Conservation (phyloP, 768 basidiomycete genomes). For the Amanita pallidorosea region DNA sequence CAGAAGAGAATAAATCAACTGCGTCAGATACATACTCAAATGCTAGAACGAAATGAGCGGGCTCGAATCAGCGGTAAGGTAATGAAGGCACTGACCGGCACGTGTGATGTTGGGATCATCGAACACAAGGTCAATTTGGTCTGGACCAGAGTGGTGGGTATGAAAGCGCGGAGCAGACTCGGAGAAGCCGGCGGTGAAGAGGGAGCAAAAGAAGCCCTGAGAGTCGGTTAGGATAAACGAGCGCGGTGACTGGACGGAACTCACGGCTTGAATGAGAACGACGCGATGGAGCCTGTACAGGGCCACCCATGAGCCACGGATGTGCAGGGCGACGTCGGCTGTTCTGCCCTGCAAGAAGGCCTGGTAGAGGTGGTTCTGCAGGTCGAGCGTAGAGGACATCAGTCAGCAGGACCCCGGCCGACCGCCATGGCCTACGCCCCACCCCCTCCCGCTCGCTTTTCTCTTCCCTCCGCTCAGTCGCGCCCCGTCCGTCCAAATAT, state of each 20-base stretch:
- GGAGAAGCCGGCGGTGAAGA: constrained; percentile 74
- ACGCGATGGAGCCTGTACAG: constrained; percentile 76
- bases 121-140: constrained; percentile 61
- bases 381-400: constrained; percentile 36
- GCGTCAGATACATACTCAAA: constrained; percentile 62
- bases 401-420: constrained; percentile 2
- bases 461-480: constrained; percentile 48
- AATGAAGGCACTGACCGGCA: constrained; percentile 42
- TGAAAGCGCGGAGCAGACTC: constrained; percentile 39
- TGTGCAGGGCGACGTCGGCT: constrained; percentile 66
- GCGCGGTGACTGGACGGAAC: background rate
- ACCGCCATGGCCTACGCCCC: constrained; percentile 1
- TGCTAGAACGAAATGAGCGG: constrained; percentile 30
- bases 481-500: constrained; percentile 59
- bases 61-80: background rate
- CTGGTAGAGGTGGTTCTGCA: constrained; percentile 69
- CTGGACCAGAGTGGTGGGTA: constrained; percentile 19
- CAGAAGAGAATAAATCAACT: background rate
- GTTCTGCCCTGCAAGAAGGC: constrained; percentile 65
- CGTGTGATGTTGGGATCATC: constrained; percentile 86
- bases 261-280: constrained; percentile 79
- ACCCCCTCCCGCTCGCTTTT: constrained; percentile 55
- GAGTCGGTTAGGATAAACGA: background rate
- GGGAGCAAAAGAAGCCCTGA: constrained; percentile 79
- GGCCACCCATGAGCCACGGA: constrained; percentile 57